Evolutionary conservation across 495 filamentous ascomycete genomes (phyloP), one percentile per base, ranked within the genome.

Genomic region (Saxophila tyrrhenica): DNA sequence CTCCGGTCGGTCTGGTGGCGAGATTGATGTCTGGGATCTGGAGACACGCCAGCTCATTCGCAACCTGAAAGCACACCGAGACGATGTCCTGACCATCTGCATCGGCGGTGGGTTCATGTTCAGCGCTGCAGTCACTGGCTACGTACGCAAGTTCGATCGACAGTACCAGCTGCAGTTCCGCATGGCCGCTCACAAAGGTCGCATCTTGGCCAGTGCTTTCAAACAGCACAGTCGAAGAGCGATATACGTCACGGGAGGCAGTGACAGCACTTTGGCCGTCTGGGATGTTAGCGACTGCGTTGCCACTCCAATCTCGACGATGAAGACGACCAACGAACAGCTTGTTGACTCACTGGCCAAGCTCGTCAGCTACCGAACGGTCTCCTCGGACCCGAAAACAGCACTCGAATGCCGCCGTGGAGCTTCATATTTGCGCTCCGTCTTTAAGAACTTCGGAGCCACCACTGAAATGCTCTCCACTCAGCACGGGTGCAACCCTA

Each of bases 21-120:
- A 94, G 41, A 77, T 98, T 50, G 90, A 95, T 64, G 82, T 97
- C 16, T 98, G 92, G 92, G 94, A 98, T 62, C 73, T 97, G 15
- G 92, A 98, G 65, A 96, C 92, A 1, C 80, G 83, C 56, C 92
- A 98, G 71, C 83, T 92, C 48, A 74, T 98, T 19, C 77, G 91
- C 52, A 86, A 82, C 9, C 81, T 96, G 59, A 86, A 84, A 60
- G 77, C 81, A 19, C 83, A 90, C 56, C 82, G 78, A 20, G 85
- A 83, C 8, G 94, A 96, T 65, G 76, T 98, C 44, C 87, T 91
- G 72, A 83, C 87, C 9, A 73, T 98, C 48, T 78, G 83, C 50
- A 83, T 96, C 62, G 86, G 85, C 8, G 84, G 86, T 61, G 86
- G 87, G 2, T 81, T 85, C 46, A 75, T 95, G 16, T 94, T 94